Percentiles rank a stretch among this genome's conserved stretches.
Conservation (phyloP, 179 eudicot species). For the Beta corolliflora region DNA sequence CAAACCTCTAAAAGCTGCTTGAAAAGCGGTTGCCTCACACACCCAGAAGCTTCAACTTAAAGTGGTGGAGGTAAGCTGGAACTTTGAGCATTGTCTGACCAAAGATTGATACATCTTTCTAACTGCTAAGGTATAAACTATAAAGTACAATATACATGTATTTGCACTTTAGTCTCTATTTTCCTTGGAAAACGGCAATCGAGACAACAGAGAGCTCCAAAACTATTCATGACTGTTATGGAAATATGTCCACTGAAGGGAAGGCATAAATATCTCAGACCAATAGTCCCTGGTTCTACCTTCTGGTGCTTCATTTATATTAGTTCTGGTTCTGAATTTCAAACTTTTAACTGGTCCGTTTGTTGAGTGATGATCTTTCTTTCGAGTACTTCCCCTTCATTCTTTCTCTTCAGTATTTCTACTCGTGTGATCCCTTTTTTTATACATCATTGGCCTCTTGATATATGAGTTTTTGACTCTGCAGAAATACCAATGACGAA, state of each 20-base stretch:
- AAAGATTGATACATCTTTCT: background rate
- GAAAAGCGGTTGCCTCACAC: too few relatives aligned
- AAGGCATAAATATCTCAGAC: background rate
- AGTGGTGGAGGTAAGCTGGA: background rate
- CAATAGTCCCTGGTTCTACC: background rate
- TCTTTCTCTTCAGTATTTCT: background rate
- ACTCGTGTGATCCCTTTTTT: background rate
- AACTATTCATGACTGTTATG: background rate
- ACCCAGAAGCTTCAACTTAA: background rate
- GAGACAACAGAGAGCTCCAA: too few relatives aligned
- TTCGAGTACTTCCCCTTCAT: background rate
- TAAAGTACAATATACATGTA: background rate
- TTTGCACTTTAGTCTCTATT: background rate
- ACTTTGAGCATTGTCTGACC: background rate
- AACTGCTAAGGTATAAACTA: background rate
- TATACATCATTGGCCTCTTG: background rate
- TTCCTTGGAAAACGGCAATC: background rate
- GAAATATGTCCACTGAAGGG: background rate
- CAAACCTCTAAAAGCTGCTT: too few relatives aligned
- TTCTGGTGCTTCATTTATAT: background rate
- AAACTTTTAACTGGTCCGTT: background rate
- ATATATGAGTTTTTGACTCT: constrained; percentile 14
- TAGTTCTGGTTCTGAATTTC: background rate
- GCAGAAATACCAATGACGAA: constrained; percentile 37
- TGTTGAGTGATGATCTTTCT: background rate